Evolutionary conservation across 2,329 filamentous ascomycete genomes (phyloP).

Genomic region (Basipetospora chlamydospora): DNA sequence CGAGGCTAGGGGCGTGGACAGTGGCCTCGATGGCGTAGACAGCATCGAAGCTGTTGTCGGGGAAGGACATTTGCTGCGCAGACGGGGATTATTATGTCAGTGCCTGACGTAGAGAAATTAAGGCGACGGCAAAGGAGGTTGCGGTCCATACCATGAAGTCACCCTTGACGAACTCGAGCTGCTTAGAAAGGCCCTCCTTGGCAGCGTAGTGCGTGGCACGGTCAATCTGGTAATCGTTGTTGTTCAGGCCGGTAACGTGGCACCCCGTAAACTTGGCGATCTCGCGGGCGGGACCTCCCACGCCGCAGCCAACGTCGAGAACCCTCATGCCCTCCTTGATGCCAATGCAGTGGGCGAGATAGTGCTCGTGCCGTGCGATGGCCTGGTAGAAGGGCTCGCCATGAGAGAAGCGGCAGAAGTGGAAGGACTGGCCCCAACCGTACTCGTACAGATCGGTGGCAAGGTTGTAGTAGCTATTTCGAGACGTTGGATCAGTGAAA

Average conservation of each 20-base stretch:
- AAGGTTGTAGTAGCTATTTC: slow-evolving; percentile 76
- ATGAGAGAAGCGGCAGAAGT: slow-evolving; percentile 87
- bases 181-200: slow-evolving; percentile 65
- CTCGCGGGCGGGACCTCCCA: slow-evolving; percentile 86
- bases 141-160: slow-evolving; percentile 88
- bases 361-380: slow-evolving; percentile 94
- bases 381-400: slow-evolving; percentile 82
- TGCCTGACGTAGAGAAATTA: no score
- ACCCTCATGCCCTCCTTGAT: slow-evolving; percentile 80
- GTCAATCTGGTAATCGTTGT: slow-evolving; percentile 98
- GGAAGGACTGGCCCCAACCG: slow-evolving; percentile 91
- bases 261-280: slow-evolving; percentile 91
- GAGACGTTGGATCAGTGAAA: not conserved
- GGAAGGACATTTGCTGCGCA: slow-evolving; percentile 76
- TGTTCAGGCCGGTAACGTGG: slow-evolving; percentile 87
- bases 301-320: slow-evolving; percentile 91
- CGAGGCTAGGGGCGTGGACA: slow-evolving; percentile 79
- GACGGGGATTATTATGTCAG: no score
- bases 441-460: slow-evolving; percentile 96
- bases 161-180: slow-evolving; percentile 80
- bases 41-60: slow-evolving; percentile 81
- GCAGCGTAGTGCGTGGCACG: slow-evolving; percentile 74
- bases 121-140: no score
- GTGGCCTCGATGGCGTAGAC: slow-evolving; percentile 97
- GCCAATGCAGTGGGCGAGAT: slow-evolving; percentile 78